These are phyloP conservation scores for Moesziomyces antarcticus DNA, from an alignment of 1,284 basidiomycete genomes.

Conservation along the genomic window DNA sequence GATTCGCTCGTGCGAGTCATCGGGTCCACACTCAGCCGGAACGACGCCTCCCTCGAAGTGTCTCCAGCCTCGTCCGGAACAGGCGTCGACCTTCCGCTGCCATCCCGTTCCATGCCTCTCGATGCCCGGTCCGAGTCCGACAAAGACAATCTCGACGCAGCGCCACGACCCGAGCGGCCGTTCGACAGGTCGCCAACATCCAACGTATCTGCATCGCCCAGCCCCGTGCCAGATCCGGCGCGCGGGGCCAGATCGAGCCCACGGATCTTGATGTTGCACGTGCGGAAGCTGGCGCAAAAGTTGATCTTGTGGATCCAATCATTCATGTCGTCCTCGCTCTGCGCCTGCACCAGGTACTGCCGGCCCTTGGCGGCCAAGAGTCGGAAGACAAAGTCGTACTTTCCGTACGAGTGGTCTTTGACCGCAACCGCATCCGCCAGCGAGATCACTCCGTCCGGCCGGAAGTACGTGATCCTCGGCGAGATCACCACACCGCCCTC, in stretches of 20 bases:
- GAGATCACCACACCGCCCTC: constrained; percentile 68
- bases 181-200: constrained; percentile 57
- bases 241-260: constrained; percentile 68
- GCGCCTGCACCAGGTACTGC: constrained; percentile 83
- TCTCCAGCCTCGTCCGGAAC: constrained; percentile 24
- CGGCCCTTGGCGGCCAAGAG: constrained; percentile 75
- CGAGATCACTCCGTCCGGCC: constrained; percentile 87
- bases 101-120: constrained; percentile 13
- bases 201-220: constrained; percentile 44
- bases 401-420: constrained; percentile 51
- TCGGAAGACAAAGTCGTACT: constrained; percentile 82
- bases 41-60: constrained; percentile 10
- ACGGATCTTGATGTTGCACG: constrained; percentile 84
- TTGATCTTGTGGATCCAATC: constrained; percentile 94
- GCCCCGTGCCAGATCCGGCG: constrained; percentile 2
- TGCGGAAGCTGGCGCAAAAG: constrained; percentile 91
- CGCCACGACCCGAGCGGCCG: constrained; percentile 15
- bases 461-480: constrained; percentile 75
- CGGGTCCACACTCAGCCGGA: constrained; percentile 20
- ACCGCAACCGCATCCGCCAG: constrained; percentile 70
- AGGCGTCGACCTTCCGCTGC: constrained; percentile 31
- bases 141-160: constrained; percentile 20
- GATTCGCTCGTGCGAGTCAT: constrained; percentile 16
- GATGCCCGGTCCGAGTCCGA: constrained; percentile 20
- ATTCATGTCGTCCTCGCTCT: constrained; percentile 81